Percentiles rank a stretch among this genome's conserved stretches.
Evolutionary conservation across 2,329 filamentous ascomycete species (phyloP).

Genomic region (Fusarium caatingaense): DNA sequence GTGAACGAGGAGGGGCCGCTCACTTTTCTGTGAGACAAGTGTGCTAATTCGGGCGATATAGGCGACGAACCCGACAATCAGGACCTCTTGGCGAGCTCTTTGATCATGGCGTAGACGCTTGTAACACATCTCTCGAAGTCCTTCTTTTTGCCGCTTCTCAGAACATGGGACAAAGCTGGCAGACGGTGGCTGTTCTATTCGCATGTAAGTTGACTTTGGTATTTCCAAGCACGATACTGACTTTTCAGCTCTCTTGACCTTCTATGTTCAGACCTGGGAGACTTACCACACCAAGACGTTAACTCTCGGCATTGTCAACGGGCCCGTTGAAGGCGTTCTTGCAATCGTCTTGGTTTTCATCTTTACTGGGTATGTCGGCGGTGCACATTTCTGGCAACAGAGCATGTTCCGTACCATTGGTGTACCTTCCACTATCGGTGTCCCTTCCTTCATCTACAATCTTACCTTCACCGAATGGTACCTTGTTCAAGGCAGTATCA

Average conservation of each 20-base stretch:
- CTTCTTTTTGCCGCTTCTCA: slow-evolving; percentile 91
- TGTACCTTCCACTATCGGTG: slow-evolving; percentile 69
- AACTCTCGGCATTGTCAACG: slow-evolving; percentile 90
- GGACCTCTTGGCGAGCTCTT: slow-evolving; percentile 96
- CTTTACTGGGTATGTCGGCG: slow-evolving; percentile 85
- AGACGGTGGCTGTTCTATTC: slow-evolving; percentile 85
- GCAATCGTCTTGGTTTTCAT: slow-evolving; percentile 85
- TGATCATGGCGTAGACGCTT: slow-evolving; percentile 95
- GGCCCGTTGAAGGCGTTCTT: slow-evolving; percentile 93
- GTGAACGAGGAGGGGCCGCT: slow-evolving; percentile 51
- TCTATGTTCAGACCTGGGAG: slow-evolving; percentile 99
- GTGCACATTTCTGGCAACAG: slow-evolving; percentile 93
- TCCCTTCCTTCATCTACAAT: slow-evolving; percentile 79
- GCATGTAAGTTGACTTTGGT: slow-evolving; percentile 68
- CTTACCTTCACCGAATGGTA: slow-evolving; percentile 93
- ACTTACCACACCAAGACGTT: slow-evolving; percentile 98
- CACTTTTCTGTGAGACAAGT: neutral
- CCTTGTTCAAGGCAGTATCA: slow-evolving; percentile 83
- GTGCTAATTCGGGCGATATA: slow-evolving; percentile 55
- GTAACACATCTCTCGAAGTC: slow-evolving; percentile 95
- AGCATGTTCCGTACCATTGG: slow-evolving; percentile 79
- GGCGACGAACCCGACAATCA: slow-evolving; percentile 88
- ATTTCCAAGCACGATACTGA: slow-evolving; percentile 9
- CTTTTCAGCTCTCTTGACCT: slow-evolving; percentile 82
- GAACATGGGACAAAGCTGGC: slow-evolving; percentile 94